phyloP scores from a whole-genome alignment of 768 basidiomycete species.

The Boletus coccyginus region DNA sequence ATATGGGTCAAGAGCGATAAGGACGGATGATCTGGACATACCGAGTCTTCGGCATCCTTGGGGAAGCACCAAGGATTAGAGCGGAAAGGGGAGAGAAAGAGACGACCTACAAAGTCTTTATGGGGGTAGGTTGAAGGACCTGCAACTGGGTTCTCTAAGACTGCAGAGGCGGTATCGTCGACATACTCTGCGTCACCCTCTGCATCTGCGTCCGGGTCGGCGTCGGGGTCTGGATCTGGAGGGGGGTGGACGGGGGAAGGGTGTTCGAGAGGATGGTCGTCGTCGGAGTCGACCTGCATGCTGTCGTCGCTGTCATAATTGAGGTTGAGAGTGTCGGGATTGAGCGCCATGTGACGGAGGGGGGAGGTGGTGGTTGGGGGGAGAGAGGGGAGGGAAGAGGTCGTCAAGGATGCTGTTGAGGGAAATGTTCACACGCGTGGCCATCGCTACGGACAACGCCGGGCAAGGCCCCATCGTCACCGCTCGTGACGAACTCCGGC shows the following conservation, averaged over 20 bases:
- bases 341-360: conserved; percentile 30
- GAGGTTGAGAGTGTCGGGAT: conserved; percentile 47
- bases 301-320: conserved; percentile 53
- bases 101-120: conserved; percentile 57
- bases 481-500: conserved; percentile 41
- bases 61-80: not conserved
- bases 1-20: conserved; percentile 30
- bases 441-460: conserved; percentile 43
- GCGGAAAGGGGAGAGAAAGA: conserved; percentile 4
- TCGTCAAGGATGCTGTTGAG: conserved; percentile 42
- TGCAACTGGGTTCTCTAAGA: conserved; percentile 35
- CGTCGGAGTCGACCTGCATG: conserved; percentile 72
- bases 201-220: conserved; percentile 44
- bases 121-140: conserved; percentile 45
- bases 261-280: conserved; percentile 28
- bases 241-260: conserved; percentile 17
- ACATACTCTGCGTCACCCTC: conserved; percentile 44
- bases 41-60: conserved; percentile 35
- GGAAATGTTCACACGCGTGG: conserved; percentile 41
- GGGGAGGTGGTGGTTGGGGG: conserved; percentile 34
- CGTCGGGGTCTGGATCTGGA: conserved; percentile 46
- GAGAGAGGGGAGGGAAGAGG: conserved; percentile 34
- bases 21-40: conserved; percentile 14
- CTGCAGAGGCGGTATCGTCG: conserved; percentile 36
- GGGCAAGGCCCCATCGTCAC: conserved; percentile 43